Conservation (phyloP, 1,284 basidiomycete species). For the Microbotryum violaceum region DNA sequence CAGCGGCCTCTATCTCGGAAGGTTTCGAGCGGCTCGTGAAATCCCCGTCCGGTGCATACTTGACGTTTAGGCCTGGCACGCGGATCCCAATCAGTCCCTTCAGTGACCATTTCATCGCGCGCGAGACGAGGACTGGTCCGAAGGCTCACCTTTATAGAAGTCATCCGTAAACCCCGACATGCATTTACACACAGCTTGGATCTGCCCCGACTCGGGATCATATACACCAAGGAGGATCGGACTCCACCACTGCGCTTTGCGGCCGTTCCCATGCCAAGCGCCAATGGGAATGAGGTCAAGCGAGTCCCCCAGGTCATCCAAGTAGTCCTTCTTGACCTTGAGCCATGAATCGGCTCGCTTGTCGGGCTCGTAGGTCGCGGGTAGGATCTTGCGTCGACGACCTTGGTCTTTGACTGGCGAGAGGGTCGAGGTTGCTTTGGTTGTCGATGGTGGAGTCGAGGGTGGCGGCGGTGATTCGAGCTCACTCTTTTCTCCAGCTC, state of each 20-base stretch:
- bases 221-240: conserved; percentile 74
- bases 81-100: conserved; percentile 33
- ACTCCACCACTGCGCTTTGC: conserved; percentile 88
- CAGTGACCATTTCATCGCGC: background rate
- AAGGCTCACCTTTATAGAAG: conserved; percentile 60
- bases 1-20: conserved; percentile 64
- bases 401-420: conserved; percentile 14
- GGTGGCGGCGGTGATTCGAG: too few species aligned
- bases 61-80: conserved; percentile 49
- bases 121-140: background rate
- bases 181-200: conserved; percentile 73
- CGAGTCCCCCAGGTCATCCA: conserved; percentile 47
- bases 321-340: conserved; percentile 75
- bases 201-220: conserved; percentile 59
- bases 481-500: conserved; percentile 34
- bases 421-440: background rate
- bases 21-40: conserved; percentile 55
- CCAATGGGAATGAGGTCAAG: conserved; percentile 62
- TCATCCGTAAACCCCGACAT: conserved; percentile 72
- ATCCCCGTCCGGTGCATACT: conserved; percentile 59
- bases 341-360: conserved; percentile 47
- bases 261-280: conserved; percentile 86
- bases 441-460: too few species aligned
- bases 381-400: conserved; percentile 55
- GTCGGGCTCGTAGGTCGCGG: conserved; percentile 81